Conservation (phyloP, 2,329 filamentous ascomycete species). For the Colletotrichum endophyticum region DNA sequence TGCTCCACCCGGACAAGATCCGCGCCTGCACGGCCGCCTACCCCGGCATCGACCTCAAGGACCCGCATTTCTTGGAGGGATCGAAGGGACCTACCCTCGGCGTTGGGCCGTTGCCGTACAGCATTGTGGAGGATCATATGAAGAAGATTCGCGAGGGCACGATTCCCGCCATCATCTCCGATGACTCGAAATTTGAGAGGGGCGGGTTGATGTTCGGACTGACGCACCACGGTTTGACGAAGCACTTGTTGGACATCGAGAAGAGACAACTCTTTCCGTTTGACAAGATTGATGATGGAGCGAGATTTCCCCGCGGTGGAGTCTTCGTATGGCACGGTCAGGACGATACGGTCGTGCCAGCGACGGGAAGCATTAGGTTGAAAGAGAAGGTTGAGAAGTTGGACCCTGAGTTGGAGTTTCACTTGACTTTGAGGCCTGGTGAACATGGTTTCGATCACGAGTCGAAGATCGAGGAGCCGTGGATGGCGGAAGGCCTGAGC, state of each 20-base stretch:
- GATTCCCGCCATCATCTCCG: neutral
- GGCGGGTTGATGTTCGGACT: neutral
- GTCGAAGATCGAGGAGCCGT: neutral
- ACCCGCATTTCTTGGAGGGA: neutral
- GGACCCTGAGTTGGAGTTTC: neutral
- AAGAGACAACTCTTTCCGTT: neutral
- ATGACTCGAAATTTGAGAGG: neutral
- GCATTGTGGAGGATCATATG: neutral
- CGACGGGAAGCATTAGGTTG: neutral
- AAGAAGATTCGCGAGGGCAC: neutral
- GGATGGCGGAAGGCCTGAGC: neutral
- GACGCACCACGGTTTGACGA: neutral
- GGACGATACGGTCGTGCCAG: neutral
- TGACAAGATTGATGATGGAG: neutral
- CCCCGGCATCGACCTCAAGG: conserved; percentile 23
- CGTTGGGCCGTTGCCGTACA: neutral
- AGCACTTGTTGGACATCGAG: neutral
- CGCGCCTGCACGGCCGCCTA: conserved; percentile 22
- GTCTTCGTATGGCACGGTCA: conserved; percentile 10
- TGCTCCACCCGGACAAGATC: conserved; percentile 27
- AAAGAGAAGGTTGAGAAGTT: neutral
- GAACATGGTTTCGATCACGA: conserved; percentile 5
- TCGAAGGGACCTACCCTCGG: neutral
- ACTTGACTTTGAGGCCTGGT: neutral
- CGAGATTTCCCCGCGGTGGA: neutral